Conservation (phyloP, 2,329 filamentous ascomycete genomes). For the Hypoxylon sp. region DNA sequence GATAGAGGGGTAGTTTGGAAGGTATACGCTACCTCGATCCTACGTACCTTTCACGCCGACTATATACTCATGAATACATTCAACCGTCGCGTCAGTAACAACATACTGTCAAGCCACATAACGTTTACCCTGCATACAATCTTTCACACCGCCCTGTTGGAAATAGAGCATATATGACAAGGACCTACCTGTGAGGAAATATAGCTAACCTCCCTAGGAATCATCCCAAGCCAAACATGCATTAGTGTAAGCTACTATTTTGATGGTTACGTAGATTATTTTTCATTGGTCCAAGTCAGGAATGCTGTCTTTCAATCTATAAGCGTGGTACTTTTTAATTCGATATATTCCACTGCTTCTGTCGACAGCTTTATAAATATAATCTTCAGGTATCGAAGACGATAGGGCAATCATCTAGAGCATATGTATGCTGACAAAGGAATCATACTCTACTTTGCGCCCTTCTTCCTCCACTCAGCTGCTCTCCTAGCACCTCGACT, state of each 20-base stretch:
- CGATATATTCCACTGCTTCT: conserved; percentile 6
- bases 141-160: conserved; percentile 44
- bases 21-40: conserved; percentile 2
- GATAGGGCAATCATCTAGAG: conserved; percentile 5
- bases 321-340: conserved; percentile 8
- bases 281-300: conserved; percentile 12
- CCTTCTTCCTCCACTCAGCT: conserved; percentile 55
- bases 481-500: conserved; percentile 54
- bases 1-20: conserved; percentile 12
- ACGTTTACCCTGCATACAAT: conserved; percentile 17
- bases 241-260: conserved; percentile 25
- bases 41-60: conserved; percentile 6
- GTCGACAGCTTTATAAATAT: conserved; percentile 10
- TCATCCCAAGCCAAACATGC: conserved; percentile 28
- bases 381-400: conserved; percentile 30
- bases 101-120: conserved; percentile 8
- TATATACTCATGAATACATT: conserved; percentile 6
- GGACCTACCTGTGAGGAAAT: conserved; percentile 41
- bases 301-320: neutral
- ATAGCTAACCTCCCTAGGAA: conserved; percentile 24
- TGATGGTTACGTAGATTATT: conserved; percentile 2
- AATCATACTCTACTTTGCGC: conserved; percentile 40
- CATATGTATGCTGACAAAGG: neutral
- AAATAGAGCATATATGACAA: conserved; percentile 41
- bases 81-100: neutral